These are phyloP conservation scores for Akanthomyces dipterigenus DNA, from an alignment of 2,329 filamentous ascomycete genomes.

Conservation along the genomic window DNA sequence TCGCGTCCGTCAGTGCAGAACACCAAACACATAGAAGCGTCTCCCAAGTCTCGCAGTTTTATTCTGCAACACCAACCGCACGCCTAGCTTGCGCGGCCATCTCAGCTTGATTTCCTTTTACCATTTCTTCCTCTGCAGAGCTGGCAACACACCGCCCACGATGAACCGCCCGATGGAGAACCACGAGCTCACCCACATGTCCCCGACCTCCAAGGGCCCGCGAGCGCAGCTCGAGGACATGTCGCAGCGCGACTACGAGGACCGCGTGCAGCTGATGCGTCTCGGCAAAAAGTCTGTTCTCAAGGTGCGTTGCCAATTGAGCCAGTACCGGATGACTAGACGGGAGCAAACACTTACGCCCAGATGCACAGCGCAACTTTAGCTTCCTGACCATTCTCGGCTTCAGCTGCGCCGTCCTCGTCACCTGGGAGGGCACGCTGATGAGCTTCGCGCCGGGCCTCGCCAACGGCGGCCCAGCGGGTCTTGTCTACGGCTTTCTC, in stretches of 20 bases:
- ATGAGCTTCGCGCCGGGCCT: conserved; percentile 29
- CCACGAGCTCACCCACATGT: neutral
- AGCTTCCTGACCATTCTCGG: conserved; percentile 43
- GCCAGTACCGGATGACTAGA: neutral
- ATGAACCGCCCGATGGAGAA: neutral
- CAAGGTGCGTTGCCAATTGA: neutral
- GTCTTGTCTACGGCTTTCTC: conserved; percentile 46
- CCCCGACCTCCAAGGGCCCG: neutral
- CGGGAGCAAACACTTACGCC: neutral
- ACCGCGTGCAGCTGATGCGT: conserved; percentile 2
- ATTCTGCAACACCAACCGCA: too few species aligned
- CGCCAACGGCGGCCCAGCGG: conserved; percentile 45
- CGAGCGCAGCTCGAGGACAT: neutral
- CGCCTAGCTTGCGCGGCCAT: too few species aligned
- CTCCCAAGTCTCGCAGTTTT: too few species aligned
- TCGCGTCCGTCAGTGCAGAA: too few species aligned
- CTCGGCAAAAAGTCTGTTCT: conserved; percentile 9
- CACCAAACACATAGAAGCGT: too few species aligned
- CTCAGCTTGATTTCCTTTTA: too few species aligned
- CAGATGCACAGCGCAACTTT: conserved; percentile 35
- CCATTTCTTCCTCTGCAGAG: too few species aligned
- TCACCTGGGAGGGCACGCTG: conserved; percentile 44
- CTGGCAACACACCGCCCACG: neutral
- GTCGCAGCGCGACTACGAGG: conserved; percentile 6
- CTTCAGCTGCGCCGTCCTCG: conserved; percentile 45